Base-by-base conservation (phyloP, 2,329 filamentous ascomycete species). In the Fusarium tjaetaba region DNA sequence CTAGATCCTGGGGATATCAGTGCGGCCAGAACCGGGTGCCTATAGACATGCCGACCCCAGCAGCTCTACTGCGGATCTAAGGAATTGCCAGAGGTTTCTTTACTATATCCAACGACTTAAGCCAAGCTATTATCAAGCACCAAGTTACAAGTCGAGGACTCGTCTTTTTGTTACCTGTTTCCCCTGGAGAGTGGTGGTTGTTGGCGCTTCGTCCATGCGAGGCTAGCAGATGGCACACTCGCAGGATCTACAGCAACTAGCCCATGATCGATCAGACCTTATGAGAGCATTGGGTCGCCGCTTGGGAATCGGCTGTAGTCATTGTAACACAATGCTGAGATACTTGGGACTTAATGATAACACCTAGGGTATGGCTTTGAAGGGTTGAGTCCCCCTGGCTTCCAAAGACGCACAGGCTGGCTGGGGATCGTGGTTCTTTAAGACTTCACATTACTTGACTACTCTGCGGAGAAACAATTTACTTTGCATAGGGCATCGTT, bases 1-100 rank as follows among this genome's bases (percentile, higher is more conserved):
- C 65, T 55, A 65, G 42, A 65, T 70, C 67, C 38, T 55, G 43
- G 24, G 20, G 36, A 34, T 68, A 62, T 9, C 24, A 45, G 11
- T 51, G 42, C 49, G 36, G 64, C 55, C 7, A 28, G 41, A 62
- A 49, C 4, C 18, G 3, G 14, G 2, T 5, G 4, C 5, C 18
- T 49, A 65, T 66, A 66, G 36, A 28, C 41, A 28, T 49, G 30
- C 7, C 3, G 11, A 38, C 10, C 14, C 10, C 24, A 22, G 4
- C 20, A 38, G 24, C 15, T 18, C 11, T 13, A 13, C 24, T 41
- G 14, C 15, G 18, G 20, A n/a, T 41, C 15, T 28, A 18, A 2
- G 9, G 18, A 52, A 26, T 24, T n/a, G 6, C 5, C 7, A 32
- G 45, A 22, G 10, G 4, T 8, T 30, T n/a, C 5, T n/a, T 10